phyloP scores from a whole-genome alignment of 345 rosid species.

The Sonneratia alba region DNA sequence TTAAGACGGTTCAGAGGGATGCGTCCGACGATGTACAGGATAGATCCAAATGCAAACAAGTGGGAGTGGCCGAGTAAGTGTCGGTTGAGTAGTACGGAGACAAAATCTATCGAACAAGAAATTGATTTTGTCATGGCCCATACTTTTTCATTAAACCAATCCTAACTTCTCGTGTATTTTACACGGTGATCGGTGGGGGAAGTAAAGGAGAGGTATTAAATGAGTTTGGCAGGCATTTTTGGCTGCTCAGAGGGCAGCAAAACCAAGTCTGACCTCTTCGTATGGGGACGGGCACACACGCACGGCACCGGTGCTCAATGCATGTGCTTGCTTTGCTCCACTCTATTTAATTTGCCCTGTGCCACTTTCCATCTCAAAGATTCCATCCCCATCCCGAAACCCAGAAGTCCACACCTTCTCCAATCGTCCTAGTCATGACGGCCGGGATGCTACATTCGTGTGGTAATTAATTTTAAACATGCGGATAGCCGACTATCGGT shows the following conservation, averaged over 20 bases:
- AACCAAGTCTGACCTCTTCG: not conserved
- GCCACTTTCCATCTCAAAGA: no score
- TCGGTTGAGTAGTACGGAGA: no score
- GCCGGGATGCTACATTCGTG: no score
- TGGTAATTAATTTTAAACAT: no score
- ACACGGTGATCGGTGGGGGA: not conserved
- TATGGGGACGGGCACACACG: not conserved
- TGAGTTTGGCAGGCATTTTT: not conserved
- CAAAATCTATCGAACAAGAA: no score
- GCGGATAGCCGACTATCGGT: no score
- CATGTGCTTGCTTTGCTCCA: not conserved
- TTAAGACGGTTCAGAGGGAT: not conserved
- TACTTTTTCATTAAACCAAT: no score
- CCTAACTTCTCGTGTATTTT: no score
- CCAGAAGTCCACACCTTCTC: no score
- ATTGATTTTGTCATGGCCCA: no score
- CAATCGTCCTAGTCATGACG: no score
- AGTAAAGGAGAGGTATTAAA: not conserved
- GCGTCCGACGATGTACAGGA: not conserved
- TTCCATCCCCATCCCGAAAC: not conserved
- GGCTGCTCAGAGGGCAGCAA: not conserved
- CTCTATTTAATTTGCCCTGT: not conserved
- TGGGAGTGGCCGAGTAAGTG: no score
- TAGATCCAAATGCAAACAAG: not conserved
- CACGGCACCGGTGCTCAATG: not conserved